Evolutionary conservation across 768 basidiomycete genomes (phyloP).

Genomic region (Leccinellum rugosiceps): DNA sequence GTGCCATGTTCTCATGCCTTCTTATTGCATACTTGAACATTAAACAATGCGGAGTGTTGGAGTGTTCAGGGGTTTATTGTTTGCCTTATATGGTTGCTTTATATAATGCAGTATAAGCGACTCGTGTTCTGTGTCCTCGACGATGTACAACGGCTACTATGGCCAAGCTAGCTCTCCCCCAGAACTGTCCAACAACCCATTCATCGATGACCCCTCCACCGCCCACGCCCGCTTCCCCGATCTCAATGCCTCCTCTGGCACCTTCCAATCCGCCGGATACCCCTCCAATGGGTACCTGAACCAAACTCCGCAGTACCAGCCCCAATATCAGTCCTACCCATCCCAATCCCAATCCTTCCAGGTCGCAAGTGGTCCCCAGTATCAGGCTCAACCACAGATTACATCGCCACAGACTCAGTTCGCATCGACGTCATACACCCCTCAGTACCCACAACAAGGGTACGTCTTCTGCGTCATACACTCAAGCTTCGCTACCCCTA

Average conservation of each 20-base stretch:
- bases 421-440: conserved; percentile 19
- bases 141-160: conserved; percentile 43
- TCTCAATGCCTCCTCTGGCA: conserved; percentile 35
- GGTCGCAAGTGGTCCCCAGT: conserved; percentile 2
- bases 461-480: conserved; percentile 2
- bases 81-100: neutral
- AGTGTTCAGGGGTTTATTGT: too few species aligned
- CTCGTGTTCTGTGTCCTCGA: conserved; percentile 3
- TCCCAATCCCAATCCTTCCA: conserved; percentile 18
- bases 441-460: conserved; percentile 25
- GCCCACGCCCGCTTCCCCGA: conserved; percentile 62
- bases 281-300: conserved; percentile 22
- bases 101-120: neutral
- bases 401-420: conserved; percentile 23
- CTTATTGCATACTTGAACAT: too few species aligned
- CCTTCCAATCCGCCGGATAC: conserved; percentile 13
- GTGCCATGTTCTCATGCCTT: too few species aligned
- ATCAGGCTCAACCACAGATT: conserved; percentile 18
- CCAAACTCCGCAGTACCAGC: conserved; percentile 35
- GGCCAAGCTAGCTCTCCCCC: conserved; percentile 16
- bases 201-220: conserved; percentile 50
- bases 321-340: conserved; percentile 34
- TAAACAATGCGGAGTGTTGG: too few species aligned
- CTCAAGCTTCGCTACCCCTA: neutral
- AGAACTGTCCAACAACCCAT: conserved; percentile 62